These are phyloP conservation scores for Ustulina deusta DNA, from an alignment of 2,329 filamentous ascomycete genomes.

Conservation along the genomic window DNA sequence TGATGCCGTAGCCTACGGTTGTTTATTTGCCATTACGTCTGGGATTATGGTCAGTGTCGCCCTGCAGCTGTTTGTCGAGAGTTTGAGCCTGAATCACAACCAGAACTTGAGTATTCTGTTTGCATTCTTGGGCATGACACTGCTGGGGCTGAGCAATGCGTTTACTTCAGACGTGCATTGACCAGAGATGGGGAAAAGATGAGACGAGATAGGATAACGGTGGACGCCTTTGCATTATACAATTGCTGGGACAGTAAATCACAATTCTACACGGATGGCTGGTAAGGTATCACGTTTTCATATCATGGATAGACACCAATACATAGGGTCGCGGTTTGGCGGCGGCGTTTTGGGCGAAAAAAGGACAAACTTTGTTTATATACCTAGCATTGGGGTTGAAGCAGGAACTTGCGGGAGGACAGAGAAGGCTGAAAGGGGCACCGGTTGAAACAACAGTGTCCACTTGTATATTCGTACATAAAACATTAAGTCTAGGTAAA, in stretches of 20 bases:
- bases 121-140: conserved; percentile 86
- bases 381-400: conserved; percentile 16
- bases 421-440: background rate
- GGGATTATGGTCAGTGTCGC: conserved; percentile 97
- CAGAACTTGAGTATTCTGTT: conserved; percentile 81
- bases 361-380: conserved; percentile 4
- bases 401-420: conserved; percentile 1
- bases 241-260: background rate
- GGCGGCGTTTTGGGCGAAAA: conserved; percentile 18
- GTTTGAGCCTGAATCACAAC: conserved; percentile 83
- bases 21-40: conserved; percentile 88
- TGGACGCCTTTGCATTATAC: background rate
- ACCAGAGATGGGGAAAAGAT: conserved; percentile 26
- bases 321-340: conserved; percentile 3
- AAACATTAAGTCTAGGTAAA: conserved; percentile 17
- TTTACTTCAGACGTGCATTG: conserved; percentile 72
- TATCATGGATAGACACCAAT: conserved; percentile 3
- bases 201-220: conserved; percentile 15
- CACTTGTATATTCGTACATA: background rate
- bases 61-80: conserved; percentile 88
- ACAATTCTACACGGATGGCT: conserved; percentile 2
- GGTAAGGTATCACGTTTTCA: conserved; percentile 16
- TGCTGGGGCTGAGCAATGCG: conserved; percentile 87
- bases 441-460: background rate
- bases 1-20: conserved; percentile 74